phyloP scores from a whole-genome alignment of 2,329 filamentous ascomycete genomes.

The Geoglossum cookeanum region DNA sequence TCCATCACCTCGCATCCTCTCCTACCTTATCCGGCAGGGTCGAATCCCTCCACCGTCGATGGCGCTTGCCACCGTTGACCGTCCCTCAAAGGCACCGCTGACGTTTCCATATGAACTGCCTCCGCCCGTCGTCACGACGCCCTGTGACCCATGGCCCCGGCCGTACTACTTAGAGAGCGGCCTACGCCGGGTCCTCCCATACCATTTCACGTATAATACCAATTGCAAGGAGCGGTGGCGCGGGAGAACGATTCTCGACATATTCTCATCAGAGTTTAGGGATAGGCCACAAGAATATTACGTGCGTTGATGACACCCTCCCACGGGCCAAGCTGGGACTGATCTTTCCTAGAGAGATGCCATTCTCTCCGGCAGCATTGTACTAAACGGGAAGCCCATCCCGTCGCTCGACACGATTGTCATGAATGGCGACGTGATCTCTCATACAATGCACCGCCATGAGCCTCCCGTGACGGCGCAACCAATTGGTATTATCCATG shows the following conservation, averaged over 20 bases:
- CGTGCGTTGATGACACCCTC: conserved; percentile 25
- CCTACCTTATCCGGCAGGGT: conserved; percentile 31
- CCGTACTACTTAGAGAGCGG: conserved; percentile 76
- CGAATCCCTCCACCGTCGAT: conserved; percentile 22
- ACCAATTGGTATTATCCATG: conserved; percentile 66
- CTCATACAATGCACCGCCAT: conserved; percentile 85
- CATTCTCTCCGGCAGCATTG: conserved; percentile 61
- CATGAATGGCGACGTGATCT: conserved; percentile 78
- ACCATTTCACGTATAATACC: conserved; percentile 89
- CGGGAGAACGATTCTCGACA: conserved; percentile 58
- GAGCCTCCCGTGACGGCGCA: conserved; percentile 80
- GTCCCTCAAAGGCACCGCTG: conserved; percentile 15
- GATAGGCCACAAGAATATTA: conserved; percentile 80
- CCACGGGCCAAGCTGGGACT: conserved; percentile 8
- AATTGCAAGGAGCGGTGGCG: conserved; percentile 90
- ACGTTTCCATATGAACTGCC: conserved; percentile 21
- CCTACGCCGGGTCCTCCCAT: conserved; percentile 65
- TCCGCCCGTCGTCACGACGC: conserved; percentile 30
- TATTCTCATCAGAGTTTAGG: conserved; percentile 82
- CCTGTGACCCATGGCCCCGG: conserved; percentile 38
- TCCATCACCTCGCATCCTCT: conserved; percentile 31
- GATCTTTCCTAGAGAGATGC: conserved; percentile 38
- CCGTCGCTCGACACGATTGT: conserved; percentile 47
- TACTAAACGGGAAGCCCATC: conserved; percentile 56
- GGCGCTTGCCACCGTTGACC: conserved; percentile 23